These are phyloP conservation scores for Aspergillus intermedius DNA, from an alignment of 2,329 filamentous ascomycete genomes.

Conservation along the genomic window DNA sequence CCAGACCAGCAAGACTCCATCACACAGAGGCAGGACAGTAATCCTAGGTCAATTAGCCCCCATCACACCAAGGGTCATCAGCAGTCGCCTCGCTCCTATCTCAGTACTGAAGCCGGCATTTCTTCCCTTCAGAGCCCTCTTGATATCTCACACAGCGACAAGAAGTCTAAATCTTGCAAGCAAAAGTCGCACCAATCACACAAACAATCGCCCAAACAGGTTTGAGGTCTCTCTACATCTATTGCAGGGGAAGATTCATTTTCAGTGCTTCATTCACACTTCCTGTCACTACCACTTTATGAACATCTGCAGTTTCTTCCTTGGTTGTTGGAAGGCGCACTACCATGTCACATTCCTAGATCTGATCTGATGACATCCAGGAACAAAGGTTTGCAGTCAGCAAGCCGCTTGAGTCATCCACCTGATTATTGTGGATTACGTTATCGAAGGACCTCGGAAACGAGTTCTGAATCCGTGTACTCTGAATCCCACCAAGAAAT, in stretches of 20 bases:
- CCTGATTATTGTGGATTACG: too few relatives aligned
- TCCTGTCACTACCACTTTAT: conserved; percentile 1
- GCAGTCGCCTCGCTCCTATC: background rate
- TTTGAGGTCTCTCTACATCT: background rate
- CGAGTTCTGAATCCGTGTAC: too few relatives aligned
- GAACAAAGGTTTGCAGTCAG: background rate
- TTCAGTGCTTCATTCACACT: background rate
- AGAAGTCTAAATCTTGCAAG: background rate
- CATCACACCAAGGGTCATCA: too few relatives aligned
- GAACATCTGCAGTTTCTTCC: conserved; percentile 1
- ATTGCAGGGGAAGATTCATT: conserved; percentile 1
- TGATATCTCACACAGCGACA: background rate
- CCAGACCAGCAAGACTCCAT: too few relatives aligned
- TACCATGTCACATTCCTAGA: background rate
- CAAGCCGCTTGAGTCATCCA: background rate
- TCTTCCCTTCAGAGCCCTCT: background rate
- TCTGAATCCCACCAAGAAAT: too few relatives aligned
- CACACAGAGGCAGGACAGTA: too few relatives aligned
- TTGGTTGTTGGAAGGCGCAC: background rate
- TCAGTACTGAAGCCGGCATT: background rate
- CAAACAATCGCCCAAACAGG: background rate
- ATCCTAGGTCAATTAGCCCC: too few relatives aligned
- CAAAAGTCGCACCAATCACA: background rate
- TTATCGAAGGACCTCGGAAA: too few relatives aligned
- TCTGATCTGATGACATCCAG: background rate